A percentile compares a stretch with the other conserved stretches of the same genome.
phyloP scores from a whole-genome alignment of 345 rosid genomes.

The Melaleuca alternifolia region DNA sequence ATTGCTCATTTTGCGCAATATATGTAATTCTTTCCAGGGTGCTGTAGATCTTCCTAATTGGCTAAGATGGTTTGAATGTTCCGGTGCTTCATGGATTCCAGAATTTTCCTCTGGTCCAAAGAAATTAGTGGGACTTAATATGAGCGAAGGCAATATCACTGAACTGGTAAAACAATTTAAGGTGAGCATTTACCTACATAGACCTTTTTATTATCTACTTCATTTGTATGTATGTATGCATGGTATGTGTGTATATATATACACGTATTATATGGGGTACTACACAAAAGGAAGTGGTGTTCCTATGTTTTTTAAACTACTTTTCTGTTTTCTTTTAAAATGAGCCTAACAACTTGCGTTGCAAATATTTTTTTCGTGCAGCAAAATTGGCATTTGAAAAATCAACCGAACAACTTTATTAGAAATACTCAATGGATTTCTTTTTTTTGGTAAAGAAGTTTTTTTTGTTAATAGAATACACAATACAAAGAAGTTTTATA shows the following conservation, averaged over 20 bases:
- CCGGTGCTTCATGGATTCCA: background rate
- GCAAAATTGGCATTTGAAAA: background rate
- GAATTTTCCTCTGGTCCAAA: background rate
- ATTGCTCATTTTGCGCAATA: too few species aligned
- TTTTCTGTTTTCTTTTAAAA: too few species aligned
- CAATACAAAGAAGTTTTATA: background rate
- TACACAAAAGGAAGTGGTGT: background rate
- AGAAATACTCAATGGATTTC: background rate
- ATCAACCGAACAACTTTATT: background rate
- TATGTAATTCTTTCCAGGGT: background rate
- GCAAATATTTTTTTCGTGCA: background rate
- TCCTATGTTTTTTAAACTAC: background rate
- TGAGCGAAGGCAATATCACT: fast-evolving
- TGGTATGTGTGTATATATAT: too few species aligned
- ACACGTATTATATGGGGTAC: fast-evolving
- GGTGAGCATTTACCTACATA: background rate
- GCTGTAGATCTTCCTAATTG: background rate
- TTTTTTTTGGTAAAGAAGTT: too few species aligned
- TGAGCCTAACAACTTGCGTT: too few species aligned
- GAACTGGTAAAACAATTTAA: background rate
- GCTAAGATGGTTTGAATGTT: background rate
- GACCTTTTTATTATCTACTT: too few species aligned
- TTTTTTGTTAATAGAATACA: background rate
- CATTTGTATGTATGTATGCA: too few species aligned
- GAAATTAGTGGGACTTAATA: background rate